Evolutionary conservation across 2,329 filamentous ascomycete genomes (phyloP), one percentile per base, ranked within the genome.

Genomic region (Aciculosporium take): DNA sequence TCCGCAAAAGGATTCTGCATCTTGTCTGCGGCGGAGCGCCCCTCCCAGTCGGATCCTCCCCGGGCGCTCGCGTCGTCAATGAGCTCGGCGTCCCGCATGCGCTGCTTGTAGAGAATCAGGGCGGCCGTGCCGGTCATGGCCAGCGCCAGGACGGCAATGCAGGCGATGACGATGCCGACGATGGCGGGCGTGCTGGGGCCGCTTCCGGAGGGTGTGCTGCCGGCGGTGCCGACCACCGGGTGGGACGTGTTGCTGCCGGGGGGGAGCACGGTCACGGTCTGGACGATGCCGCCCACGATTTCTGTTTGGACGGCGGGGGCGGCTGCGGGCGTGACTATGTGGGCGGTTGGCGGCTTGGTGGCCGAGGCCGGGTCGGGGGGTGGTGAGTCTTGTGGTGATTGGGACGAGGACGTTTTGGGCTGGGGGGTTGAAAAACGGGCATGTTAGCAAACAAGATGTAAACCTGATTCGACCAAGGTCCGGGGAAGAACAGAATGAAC

Each of bases 1-100:
- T 43, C 36, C n/a, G 25, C 21, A n/a, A 43, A 43, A 3, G 41
- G 37, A 23, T 43, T n/a, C 32, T 40, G 5, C 21, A 27, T 5
- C 5, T 25, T 18, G 21, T 7, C 34, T 15, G 15, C 20, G 38
- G 7, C n/a, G 24, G 5, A n/a, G n/a, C n/a, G n/a, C 6, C 6
- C 21, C n/a, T 27, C n/a, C 35, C 35, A 25, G 35, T 25, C 24
- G 3, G 33, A 24, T n/a, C 25, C 12, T 17, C 5, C 15, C 9
- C 15, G 13, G 13, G 21, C 34, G 30, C 30, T 35, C 9, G 12
- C 13, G n/a, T 21, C 31, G 5, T 34, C 36, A 9, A 17, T 4
- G 4, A 9, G 7, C 12, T 36, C 17, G 17, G 29, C 21, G 8
- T 18, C 13, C 17, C 41, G 9, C 12, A 20, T 17, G 17, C 32